Evolutionary conservation across 1,284 basidiomycete species (phyloP).

Genomic region (Cutaneotrichosporon arboriforme): DNA sequence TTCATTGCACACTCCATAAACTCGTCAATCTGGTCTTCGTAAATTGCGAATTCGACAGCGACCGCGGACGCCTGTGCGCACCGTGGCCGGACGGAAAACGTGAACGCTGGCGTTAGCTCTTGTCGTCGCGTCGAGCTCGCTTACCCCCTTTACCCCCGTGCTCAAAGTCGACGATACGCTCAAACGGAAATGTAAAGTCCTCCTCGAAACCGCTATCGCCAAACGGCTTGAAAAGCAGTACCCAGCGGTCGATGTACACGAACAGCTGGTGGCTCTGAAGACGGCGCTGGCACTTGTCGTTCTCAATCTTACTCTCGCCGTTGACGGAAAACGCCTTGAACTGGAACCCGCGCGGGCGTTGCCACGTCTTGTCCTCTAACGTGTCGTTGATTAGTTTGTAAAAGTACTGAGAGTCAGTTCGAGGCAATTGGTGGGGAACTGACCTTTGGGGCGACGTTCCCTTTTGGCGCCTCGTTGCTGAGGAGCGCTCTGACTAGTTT

Average conservation of each 20-base stretch:
- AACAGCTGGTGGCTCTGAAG: conserved; percentile 7
- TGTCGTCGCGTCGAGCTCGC: too few species aligned
- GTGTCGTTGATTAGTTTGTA: neutral
- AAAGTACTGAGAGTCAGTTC: neutral
- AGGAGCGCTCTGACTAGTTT: too few species aligned
- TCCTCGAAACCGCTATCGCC: neutral
- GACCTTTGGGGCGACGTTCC: neutral
- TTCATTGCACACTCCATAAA: conserved; percentile 32
- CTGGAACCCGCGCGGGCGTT: conserved; percentile 11
- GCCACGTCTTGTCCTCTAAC: neutral
- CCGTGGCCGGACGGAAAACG: too few species aligned
- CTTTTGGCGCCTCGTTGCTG: too few species aligned
- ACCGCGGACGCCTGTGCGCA: too few species aligned
- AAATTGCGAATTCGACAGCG: neutral
- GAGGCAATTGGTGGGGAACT: too few species aligned
- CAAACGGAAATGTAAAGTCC: neutral
- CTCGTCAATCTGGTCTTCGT: conserved; percentile 44
- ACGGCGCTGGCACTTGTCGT: conserved; percentile 4
- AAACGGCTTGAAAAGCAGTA: conserved; percentile 3
- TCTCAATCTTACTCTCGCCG: conserved; percentile 5
- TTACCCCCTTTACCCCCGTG: neutral
- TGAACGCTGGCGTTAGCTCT: too few species aligned
- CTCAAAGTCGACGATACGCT: neutral
- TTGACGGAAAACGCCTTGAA: conserved; percentile 6
- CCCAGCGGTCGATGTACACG: conserved; percentile 13